Evolutionary conservation across 2,329 filamentous ascomycete genomes (phyloP).

Genomic region (Fusarium transvaalense): DNA sequence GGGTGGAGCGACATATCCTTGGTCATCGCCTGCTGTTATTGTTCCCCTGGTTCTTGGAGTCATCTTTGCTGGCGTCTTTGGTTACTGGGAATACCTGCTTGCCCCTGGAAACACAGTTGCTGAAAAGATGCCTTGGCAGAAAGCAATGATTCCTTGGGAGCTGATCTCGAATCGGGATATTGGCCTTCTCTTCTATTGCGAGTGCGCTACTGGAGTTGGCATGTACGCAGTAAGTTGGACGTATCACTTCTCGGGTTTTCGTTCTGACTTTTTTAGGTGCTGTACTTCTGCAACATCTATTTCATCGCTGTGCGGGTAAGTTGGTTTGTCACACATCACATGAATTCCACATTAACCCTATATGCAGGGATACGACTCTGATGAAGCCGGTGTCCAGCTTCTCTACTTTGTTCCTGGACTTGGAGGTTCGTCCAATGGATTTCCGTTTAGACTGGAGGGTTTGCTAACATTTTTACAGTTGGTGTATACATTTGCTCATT

Average conservation of each 20-base stretch:
- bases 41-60: constrained; percentile 62
- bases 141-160: constrained; percentile 73
- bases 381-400: constrained; percentile 67
- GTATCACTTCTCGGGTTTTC: neutral
- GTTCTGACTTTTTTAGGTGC: constrained; percentile 61
- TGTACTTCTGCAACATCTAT: constrained; percentile 78
- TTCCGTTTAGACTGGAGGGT: neutral
- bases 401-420: constrained; percentile 75
- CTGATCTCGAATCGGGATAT: constrained; percentile 70
- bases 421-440: constrained; percentile 56
- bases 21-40: constrained; percentile 63
- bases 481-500: constrained; percentile 71
- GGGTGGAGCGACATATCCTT: constrained; percentile 66
- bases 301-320: constrained; percentile 68
- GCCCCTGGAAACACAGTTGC: constrained; percentile 61
- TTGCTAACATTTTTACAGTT: constrained; percentile 41
- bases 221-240: constrained; percentile 59
- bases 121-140: constrained; percentile 64
- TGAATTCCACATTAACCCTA: neutral
- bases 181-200: constrained; percentile 70
- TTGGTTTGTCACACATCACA: neutral
- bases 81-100: constrained; percentile 68
- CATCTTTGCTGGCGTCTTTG: constrained; percentile 57
- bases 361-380: constrained; percentile 60
- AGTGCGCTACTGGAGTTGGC: constrained; percentile 69